Conservation (phyloP, 2,329 filamentous ascomycete species). For the Aspergillus novofumigatus region DNA sequence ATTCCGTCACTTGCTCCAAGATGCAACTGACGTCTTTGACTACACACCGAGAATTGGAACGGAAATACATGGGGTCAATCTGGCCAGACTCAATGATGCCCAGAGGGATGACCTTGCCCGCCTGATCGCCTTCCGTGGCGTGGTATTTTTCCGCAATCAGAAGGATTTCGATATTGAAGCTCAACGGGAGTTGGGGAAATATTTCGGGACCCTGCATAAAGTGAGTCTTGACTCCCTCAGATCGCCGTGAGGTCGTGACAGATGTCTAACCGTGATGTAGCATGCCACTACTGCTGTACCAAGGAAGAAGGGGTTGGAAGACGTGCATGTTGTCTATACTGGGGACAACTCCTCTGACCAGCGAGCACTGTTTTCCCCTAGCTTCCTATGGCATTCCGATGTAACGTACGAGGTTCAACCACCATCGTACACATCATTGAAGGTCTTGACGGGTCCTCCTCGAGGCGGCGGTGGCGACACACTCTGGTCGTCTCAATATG, state of each 20-base stretch:
- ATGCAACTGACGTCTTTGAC: constrained; percentile 54
- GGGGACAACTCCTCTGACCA: constrained; percentile 52
- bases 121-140: constrained; percentile 51
- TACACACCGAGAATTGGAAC: constrained; percentile 55
- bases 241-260: not conserved
- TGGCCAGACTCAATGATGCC: constrained; percentile 47
- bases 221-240: constrained; percentile 7
- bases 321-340: constrained; percentile 55
- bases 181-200: constrained; percentile 49
- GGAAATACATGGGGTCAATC: constrained; percentile 49
- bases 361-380: constrained; percentile 51
- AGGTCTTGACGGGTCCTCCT: constrained; percentile 51
- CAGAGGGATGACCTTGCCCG: constrained; percentile 54
- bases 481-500: constrained; percentile 56
- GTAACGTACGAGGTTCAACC: constrained; percentile 57
- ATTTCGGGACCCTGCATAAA: constrained; percentile 53
- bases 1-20: constrained; percentile 50
- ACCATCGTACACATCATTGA: constrained; percentile 55
- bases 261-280: constrained; percentile 14
- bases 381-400: constrained; percentile 54
- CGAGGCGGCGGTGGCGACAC: constrained; percentile 55
- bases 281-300: constrained; percentile 54
- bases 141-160: constrained; percentile 57
- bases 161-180: constrained; percentile 51
- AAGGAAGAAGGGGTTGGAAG: constrained; percentile 47